Percentiles rank a stretch among this genome's conserved stretches.
These are phyloP conservation scores for Trichoderma afroharzianum DNA, from an alignment of 2,329 filamentous ascomycete species.

Conservation along the genomic window DNA sequence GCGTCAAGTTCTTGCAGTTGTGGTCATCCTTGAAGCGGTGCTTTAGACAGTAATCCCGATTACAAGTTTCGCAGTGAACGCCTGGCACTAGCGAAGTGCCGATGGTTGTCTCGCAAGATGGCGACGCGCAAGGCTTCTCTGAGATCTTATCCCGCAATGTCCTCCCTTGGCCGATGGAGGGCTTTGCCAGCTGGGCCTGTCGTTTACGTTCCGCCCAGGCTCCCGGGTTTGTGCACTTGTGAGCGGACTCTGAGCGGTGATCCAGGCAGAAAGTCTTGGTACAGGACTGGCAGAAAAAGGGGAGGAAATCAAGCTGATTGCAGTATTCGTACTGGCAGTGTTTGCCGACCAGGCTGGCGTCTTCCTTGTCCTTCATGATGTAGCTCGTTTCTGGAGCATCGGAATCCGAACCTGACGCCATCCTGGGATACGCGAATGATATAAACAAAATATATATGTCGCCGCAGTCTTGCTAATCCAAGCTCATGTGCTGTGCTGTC, in stretches of 20 bases:
- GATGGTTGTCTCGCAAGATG: slow-evolving; percentile 65
- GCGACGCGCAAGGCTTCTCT: slow-evolving; percentile 65
- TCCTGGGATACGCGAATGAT: slow-evolving; percentile 30
- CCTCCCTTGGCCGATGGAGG: slow-evolving; percentile 52
- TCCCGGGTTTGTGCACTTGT: slow-evolving; percentile 61
- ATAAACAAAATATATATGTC: slow-evolving; percentile 3
- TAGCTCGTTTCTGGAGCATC: slow-evolving; percentile 52
- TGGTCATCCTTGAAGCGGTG: slow-evolving; percentile 78
- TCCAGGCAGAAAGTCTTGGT: slow-evolving; percentile 83
- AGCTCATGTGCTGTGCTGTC: slow-evolving; percentile 13
- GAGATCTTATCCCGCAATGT: slow-evolving; percentile 51
- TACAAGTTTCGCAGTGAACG: slow-evolving; percentile 69
- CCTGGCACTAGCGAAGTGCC: slow-evolving; percentile 65
- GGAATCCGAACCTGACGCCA: slow-evolving; percentile 50
- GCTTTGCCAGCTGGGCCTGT: slow-evolving; percentile 49
- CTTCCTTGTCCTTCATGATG: slow-evolving; percentile 67
- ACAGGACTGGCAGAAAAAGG: slow-evolving; percentile 91
- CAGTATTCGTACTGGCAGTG: slow-evolving; percentile 93
- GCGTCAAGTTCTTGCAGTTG: slow-evolving; percentile 73
- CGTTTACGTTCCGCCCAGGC: slow-evolving; percentile 60
- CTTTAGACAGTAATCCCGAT: slow-evolving; percentile 72
- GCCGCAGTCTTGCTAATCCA: slow-evolving; percentile 11
- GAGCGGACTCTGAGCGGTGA: slow-evolving; percentile 80
- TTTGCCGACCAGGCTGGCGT: slow-evolving; percentile 80
- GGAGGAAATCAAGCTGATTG: slow-evolving; percentile 92